Base-by-base conservation (phyloP, 345 rosid genomes). In the Sisymbrium altissimum region DNA sequence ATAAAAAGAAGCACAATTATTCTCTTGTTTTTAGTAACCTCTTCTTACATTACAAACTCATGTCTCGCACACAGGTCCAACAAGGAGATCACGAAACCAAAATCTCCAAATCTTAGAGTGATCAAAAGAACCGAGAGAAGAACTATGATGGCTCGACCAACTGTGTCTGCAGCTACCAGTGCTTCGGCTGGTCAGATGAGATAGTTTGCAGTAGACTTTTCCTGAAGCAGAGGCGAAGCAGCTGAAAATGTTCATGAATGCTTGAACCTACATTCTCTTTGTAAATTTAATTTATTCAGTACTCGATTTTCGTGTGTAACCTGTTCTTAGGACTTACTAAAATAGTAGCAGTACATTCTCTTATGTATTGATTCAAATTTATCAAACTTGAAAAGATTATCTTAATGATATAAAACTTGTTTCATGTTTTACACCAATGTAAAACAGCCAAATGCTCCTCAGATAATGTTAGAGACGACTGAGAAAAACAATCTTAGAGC, bases 1-100 rank as follows among this genome's bases (percentile, higher is more conserved):
- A n/a, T 15, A 44, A 15, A 44, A 7, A 0, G 8, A 1, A 44
- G 9, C 25, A 40, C 13, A 48, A 39, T 23, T 30, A 48, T 52
- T 75, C 38, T 38, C 11, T 18, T 55, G 13, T 4, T 15, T 23
- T 6, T 13, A 12, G 1, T 4, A 14, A 45, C 43, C 1, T 13
- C n/a, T 14, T 58, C 52, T 17, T n/a, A n/a, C n/a, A n/a, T 15
- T 17, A 21, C 18, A 50, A 45, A 54, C 44, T 21, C 68, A 55
- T 64, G 40, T 15, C 44, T 15, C 44, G 12, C 18, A 32, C 33
- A 72, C 74, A 94, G 97, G 80, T 95, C 92, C 44, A 58, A 76
- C 73, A 92, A 83, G 73, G 98, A 72, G 75, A 62, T 71, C 2
- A 95, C 99, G 7, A 95, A 85, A 64, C 82, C 98, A 9, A 90